phyloP scores from a whole-genome alignment of 2,329 filamentous ascomycete species.

The Verticillium nonalfalfae region DNA sequence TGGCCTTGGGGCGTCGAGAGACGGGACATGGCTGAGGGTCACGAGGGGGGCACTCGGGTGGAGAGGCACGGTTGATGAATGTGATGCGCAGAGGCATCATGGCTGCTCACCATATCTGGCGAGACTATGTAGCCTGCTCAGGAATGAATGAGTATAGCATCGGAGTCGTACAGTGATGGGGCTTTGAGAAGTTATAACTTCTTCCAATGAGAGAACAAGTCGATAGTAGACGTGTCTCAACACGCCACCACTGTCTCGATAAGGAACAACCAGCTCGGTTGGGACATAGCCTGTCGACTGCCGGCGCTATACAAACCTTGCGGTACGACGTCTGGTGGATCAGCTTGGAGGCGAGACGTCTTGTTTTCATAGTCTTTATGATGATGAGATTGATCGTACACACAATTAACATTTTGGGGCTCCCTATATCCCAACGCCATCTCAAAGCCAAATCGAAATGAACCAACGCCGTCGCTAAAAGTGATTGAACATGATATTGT shows the following conservation, averaged over 20 bases:
- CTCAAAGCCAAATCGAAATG: background rate
- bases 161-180: too few species aligned
- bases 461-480: constrained; percentile 18
- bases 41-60: background rate
- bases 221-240: background rate
- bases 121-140: too few species aligned
- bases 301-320: background rate
- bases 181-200: too few species aligned
- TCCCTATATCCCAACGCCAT: background rate
- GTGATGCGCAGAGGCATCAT: too few species aligned
- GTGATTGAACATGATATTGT: constrained; percentile 30
- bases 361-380: background rate
- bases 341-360: background rate
- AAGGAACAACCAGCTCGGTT: background rate
- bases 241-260: background rate
- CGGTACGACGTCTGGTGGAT: background rate
- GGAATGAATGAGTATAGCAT: too few species aligned
- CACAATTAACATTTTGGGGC: constrained; percentile 5
- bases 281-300: background rate
- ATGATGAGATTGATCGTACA: background rate
- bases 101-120: too few species aligned
- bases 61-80: too few species aligned
- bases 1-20: background rate
- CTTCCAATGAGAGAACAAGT: too few species aligned
- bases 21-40: background rate